These are phyloP conservation scores for Alloteropsis angusta DNA, from an alignment of 202 grass and related monocot genomes.

Conservation along the genomic window DNA sequence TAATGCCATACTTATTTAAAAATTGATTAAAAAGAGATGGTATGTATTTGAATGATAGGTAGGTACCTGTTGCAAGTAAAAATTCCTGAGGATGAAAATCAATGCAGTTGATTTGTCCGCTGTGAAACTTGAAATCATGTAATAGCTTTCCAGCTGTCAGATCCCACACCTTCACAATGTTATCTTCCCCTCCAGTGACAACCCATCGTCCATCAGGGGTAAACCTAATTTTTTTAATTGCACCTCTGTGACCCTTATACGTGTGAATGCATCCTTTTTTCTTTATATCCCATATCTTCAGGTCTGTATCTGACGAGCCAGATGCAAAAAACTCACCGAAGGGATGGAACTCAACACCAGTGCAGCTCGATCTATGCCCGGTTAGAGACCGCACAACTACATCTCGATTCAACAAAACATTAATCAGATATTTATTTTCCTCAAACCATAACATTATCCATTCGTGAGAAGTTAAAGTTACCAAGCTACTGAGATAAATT, in stretches of 20 bases:
- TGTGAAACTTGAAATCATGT: slow-evolving; percentile 96
- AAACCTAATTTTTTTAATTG: slow-evolving; percentile 78
- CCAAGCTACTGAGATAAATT: too few species aligned
- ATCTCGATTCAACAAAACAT: slow-evolving; percentile 29
- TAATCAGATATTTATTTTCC: slow-evolving; percentile 9
- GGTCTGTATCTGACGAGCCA: slow-evolving; percentile 83
- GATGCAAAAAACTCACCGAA: slow-evolving; percentile 98
- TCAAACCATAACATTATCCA: background rate
- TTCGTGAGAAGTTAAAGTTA: background rate
- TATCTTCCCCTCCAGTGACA: slow-evolving; percentile 94
- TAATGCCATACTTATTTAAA: background rate
- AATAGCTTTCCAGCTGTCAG: slow-evolving; percentile 93
- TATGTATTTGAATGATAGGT: background rate
- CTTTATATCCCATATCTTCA: slow-evolving; percentile 98
- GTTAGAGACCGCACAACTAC: slow-evolving; percentile 79
- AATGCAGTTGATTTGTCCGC: slow-evolving; percentile 62
- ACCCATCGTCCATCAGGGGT: slow-evolving; percentile 96
- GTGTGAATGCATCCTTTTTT: slow-evolving; percentile 98
- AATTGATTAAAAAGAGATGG: background rate
- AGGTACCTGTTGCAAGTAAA: slow-evolving; percentile 89
- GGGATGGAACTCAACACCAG: slow-evolving; percentile 85
- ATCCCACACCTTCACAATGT: slow-evolving; percentile 92
- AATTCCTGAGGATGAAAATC: slow-evolving; percentile 95
- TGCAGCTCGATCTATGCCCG: slow-evolving; percentile 78
- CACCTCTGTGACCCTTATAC: slow-evolving; percentile 71